Percentiles rank a stretch among this genome's conserved stretches.
Conservation (phyloP, 2,329 filamentous ascomycete species). For the Diaporthe amygdali region DNA sequence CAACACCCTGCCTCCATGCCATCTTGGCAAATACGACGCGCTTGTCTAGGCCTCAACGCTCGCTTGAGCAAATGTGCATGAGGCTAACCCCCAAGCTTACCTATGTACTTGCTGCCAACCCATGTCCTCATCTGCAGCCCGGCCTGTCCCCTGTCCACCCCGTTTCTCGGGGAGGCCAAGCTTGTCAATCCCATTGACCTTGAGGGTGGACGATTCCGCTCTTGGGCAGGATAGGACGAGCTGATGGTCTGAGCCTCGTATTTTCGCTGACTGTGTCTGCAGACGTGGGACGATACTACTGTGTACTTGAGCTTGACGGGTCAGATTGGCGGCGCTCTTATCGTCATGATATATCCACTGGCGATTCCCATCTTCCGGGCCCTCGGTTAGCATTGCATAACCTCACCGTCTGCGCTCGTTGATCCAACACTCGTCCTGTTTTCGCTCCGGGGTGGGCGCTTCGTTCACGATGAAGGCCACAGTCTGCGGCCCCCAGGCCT, state of each 20-base stretch:
- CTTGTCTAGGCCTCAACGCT: constrained; percentile 5
- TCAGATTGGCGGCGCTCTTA: neutral
- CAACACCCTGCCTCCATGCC: neutral
- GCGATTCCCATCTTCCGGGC: neutral
- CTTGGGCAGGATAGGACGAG: neutral
- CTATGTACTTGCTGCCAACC: neutral
- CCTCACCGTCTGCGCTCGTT: neutral
- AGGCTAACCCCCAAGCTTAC: constrained; percentile 11
- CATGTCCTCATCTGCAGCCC: constrained; percentile 2
- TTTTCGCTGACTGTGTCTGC: constrained; percentile 13
- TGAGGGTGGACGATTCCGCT: neutral
- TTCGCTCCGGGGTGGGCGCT: neutral
- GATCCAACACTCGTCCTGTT: neutral
- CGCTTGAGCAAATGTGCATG: constrained; percentile 14
- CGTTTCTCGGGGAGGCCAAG: neutral
- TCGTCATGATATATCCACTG: constrained; percentile 5
- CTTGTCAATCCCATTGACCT: constrained; percentile 4
- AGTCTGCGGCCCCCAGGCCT: neutral
- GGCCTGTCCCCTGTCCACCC: neutral
- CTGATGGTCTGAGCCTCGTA: constrained; percentile 8
- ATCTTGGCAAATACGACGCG: constrained; percentile 11
- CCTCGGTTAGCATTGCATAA: neutral
- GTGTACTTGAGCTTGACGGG: neutral
- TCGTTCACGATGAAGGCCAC: constrained; percentile 6
- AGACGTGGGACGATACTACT: constrained; percentile 5